phyloP scores from a whole-genome alignment of 2,329 filamentous ascomycete species.

The Pseudogymnoascus sp. region DNA sequence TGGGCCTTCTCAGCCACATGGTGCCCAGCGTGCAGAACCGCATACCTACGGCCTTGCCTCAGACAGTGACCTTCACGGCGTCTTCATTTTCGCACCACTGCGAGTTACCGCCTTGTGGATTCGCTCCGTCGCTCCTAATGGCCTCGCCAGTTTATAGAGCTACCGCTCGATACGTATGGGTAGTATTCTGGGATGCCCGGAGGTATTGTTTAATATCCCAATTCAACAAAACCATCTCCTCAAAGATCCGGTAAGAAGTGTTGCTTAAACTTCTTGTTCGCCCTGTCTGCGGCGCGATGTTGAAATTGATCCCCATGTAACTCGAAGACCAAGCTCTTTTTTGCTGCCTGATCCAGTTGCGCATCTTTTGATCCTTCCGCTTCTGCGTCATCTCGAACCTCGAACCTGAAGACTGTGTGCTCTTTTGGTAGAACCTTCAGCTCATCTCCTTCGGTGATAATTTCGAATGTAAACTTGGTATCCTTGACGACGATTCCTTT shows the following conservation, averaged over 20 bases:
- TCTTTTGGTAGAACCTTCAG: slow-evolving; percentile 84
- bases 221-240: slow-evolving; percentile 23
- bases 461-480: slow-evolving; percentile 74
- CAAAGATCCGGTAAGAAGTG: slow-evolving; percentile 70
- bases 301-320: slow-evolving; percentile 82
- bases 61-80: not conserved
- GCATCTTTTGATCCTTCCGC: slow-evolving; percentile 18
- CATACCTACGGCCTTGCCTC: not conserved
- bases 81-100: not conserved
- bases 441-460: slow-evolving; percentile 63
- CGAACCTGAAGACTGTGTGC: slow-evolving; percentile 73
- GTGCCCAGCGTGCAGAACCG: not conserved
- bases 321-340: slow-evolving; percentile 62
- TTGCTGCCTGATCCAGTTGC: slow-evolving; percentile 16
- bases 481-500: slow-evolving; percentile 84
- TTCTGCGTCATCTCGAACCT: slow-evolving; percentile 35
- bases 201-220: not conserved
- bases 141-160: not conserved
- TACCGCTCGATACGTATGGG: not conserved
- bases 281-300: slow-evolving; percentile 71
- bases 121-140: not conserved
- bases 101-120: not conserved
- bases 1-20: not conserved
- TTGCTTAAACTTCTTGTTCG: slow-evolving; percentile 84
- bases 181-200: not conserved